These are phyloP conservation scores for Ceriops decandra DNA, from an alignment of 345 rosid species.

Conservation along the genomic window DNA sequence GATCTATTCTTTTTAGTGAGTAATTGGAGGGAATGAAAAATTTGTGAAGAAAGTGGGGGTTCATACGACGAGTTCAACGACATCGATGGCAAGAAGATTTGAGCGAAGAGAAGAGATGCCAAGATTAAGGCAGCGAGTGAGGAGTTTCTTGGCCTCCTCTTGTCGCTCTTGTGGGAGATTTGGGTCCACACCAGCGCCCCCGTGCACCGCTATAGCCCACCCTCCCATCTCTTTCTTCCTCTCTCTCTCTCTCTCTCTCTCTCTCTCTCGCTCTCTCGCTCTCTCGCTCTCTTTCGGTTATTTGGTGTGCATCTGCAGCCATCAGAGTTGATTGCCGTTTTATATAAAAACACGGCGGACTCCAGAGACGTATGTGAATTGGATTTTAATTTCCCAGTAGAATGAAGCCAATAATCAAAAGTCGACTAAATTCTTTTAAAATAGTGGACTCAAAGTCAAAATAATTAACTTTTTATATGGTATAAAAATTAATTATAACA, in stretches of 20 bases:
- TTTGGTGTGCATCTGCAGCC: not conserved
- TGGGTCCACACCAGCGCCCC: constrained; percentile 99
- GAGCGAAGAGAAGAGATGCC: constrained; percentile 86
- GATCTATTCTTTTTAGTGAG: too few species aligned
- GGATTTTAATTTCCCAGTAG: not conserved
- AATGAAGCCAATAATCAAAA: too few species aligned
- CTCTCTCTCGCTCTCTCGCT: not conserved
- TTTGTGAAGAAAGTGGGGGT: not conserved
- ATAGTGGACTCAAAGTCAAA: too few species aligned
- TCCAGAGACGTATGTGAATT: not conserved
- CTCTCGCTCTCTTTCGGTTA: too few species aligned
- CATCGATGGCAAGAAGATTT: constrained; percentile 73
- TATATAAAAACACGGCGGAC: constrained; percentile 19
- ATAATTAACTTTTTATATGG: too few species aligned
- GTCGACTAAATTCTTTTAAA: too few species aligned
- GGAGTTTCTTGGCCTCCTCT: constrained; percentile 79
- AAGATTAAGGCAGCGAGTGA: constrained; percentile 77
- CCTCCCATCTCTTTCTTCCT: constrained; percentile 46
- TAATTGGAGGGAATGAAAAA: too few species aligned
- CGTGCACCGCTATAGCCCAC: constrained; percentile 98
- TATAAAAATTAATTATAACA: too few species aligned
- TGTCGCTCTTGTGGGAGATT: constrained; percentile 76
- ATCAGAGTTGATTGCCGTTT: not conserved
- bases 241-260: constrained; percentile 9
- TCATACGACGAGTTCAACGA: constrained; percentile 86